Percentiles rank a stretch among this genome's conserved stretches.
Evolutionary conservation across 371 early-diverging fungal species (phyloP).

Genomic region (Mortierella sp.): DNA sequence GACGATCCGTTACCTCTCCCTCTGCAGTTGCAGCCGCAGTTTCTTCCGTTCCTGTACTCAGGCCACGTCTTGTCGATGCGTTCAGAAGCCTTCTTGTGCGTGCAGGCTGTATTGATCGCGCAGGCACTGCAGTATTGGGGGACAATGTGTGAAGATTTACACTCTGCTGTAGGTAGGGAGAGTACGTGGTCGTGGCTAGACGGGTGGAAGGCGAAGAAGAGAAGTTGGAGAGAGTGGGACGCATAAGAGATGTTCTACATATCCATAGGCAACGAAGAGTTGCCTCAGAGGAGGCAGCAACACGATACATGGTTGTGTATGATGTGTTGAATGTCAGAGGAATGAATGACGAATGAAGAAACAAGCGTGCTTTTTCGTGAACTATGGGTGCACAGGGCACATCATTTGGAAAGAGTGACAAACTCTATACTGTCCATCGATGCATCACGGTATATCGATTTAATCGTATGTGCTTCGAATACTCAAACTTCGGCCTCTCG

Average conservation of each 20-base stretch:
- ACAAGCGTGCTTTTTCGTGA: too few species aligned
- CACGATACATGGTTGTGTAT: conserved; percentile 39
- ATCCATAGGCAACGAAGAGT: conserved; percentile 18
- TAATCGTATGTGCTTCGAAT: not conserved
- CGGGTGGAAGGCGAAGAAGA: not conserved
- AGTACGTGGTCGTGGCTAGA: too few species aligned
- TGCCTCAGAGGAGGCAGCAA: conserved; percentile 44
- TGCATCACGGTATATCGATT: too few species aligned
- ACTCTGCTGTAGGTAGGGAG: too few species aligned
- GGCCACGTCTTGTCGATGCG: conserved; percentile 4
- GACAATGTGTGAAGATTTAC: too few species aligned
- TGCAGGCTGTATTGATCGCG: conserved; percentile 3
- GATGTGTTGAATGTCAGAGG: not conserved
- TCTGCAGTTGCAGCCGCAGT: not conserved
- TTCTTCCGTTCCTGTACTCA: conserved; percentile 7
- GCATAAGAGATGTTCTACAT: not conserved
- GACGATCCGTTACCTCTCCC: conserved; percentile 49
- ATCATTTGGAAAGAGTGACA: too few species aligned
- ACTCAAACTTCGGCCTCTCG: not conserved
- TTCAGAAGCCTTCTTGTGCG: conserved; percentile 14
- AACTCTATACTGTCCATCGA: too few species aligned
- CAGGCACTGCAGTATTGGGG: not conserved
- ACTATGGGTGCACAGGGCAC: too few species aligned
- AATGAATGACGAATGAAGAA: not conserved
- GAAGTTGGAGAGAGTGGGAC: not conserved